Base-by-base conservation (phyloP, 176 grass and related monocot genomes). In the Triticum monococcum region DNA sequence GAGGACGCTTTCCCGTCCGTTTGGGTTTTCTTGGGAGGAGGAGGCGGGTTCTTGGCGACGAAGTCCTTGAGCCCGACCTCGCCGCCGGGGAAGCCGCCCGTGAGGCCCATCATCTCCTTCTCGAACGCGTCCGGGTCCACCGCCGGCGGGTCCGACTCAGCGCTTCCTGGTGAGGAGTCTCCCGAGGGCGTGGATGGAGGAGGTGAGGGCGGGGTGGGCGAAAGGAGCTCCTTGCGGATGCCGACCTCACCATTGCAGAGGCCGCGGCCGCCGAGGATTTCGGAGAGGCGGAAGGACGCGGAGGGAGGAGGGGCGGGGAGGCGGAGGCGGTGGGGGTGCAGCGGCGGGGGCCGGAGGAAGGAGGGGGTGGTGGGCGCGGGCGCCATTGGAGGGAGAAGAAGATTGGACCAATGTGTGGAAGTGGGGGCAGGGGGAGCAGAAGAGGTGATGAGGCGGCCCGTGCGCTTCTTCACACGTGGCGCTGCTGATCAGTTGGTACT, bases 61-160 rank as follows among this genome's bases (percentile, higher is more conserved):
- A 98, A 98, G 76, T 78, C 63, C 46, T 86, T 83, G 82, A 98
- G 93, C 48, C 91, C 93, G 85, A 88, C 85, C 89, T 98, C 95
- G 62, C 95, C 95, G 32, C 95, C 95, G 2, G 93, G 95, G 85
- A 98, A 98, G 7, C 95, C 95, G 64, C 95, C 93, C 22, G 95
- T 98, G 75, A 75, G 72, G 24, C 72, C 72, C 72, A 75, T 75
- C 72, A 75, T 75, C 72, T 75, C 72, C 6, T 75, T 98, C 32
- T 98, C 95, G 88, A 98, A 98, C 5, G 83, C 94, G 66, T 80
- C 90, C 41, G 63, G 83, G 22, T 88, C 52, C 48, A 82, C 80
- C 26, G 79, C 8, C 7, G 50, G 22, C 4, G 72, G 72, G 1
- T 75, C 25, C 0, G 7, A 0, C 18, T 31, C 43, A 2, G 38